Evolutionary conservation across 129 eudicot genomes (phyloP).

Genomic region (Helichrysum umbraculigerum): DNA sequence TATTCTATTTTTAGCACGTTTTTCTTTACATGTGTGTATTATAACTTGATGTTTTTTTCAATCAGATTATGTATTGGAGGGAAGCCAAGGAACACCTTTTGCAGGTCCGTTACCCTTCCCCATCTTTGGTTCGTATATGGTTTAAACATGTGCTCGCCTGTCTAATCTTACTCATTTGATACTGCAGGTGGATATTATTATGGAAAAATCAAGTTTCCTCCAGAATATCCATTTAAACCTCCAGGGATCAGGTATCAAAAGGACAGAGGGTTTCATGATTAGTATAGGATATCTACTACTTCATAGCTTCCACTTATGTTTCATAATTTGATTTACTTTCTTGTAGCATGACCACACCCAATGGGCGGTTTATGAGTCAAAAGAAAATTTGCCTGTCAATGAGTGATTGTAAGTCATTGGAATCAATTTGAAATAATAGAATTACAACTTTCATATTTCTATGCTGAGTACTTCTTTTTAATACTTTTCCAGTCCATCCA

Average conservation of each 20-base stretch:
- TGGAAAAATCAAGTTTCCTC: slow-evolving; percentile 92
- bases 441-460: neutral
- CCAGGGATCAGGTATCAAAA: slow-evolving; percentile 78
- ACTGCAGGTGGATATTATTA: slow-evolving; percentile 89
- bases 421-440: slow-evolving; percentile 13
- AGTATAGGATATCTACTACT: neutral
- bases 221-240: slow-evolving; percentile 96
- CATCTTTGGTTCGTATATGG: neutral
- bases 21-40: slow-evolving; percentile 11
- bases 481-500: slow-evolving; percentile 70
- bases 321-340: slow-evolving; percentile 15
- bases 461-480: slow-evolving; percentile 3
- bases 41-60: slow-evolving; percentile 3
- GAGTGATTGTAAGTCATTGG: slow-evolving; percentile 83
- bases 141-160: neutral
- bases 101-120: slow-evolving; percentile 55
- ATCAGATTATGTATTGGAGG: slow-evolving; percentile 96
- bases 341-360: slow-evolving; percentile 96
- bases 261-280: slow-evolving; percentile 13
- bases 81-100: slow-evolving; percentile 95
- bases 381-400: slow-evolving; percentile 90
- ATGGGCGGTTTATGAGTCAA: slow-evolving; percentile 93
- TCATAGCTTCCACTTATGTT: slow-evolving; percentile 10
- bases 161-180: neutral
- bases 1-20: neutral